phyloP scores from a whole-genome alignment of 2,329 filamentous ascomycete genomes.

The Xylaria sp. region DNA sequence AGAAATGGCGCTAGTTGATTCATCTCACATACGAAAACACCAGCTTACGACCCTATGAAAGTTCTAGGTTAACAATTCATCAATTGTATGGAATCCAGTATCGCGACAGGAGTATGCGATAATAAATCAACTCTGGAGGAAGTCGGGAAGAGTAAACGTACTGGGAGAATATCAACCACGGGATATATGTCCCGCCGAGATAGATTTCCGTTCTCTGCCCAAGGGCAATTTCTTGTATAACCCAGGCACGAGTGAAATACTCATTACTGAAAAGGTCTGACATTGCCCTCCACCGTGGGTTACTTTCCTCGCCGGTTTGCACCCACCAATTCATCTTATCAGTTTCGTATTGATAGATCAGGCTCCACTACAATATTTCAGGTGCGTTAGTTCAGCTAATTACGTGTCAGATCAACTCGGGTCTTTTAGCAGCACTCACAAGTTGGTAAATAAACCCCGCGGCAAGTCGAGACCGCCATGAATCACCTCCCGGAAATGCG shows the following conservation, averaged over 20 bases:
- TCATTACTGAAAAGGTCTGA: constrained; percentile 18
- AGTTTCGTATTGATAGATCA: constrained; percentile 3
- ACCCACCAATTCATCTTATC: background rate
- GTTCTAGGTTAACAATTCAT: background rate
- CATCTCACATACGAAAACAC: constrained; percentile 12
- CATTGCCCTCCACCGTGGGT: constrained; percentile 14
- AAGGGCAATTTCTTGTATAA: constrained; percentile 25
- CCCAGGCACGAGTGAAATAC: constrained; percentile 26
- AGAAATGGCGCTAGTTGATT: background rate
- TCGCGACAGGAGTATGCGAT: background rate
- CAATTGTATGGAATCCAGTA: background rate
- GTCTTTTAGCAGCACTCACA: background rate
- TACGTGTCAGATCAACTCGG: background rate
- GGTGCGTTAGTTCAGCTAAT: background rate
- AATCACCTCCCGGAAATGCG: constrained; percentile 12
- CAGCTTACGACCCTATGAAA: background rate
- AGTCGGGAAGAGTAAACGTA: background rate
- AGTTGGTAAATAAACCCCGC: constrained; percentile 14
- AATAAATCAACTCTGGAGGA: background rate
- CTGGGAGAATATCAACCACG: constrained; percentile 12
- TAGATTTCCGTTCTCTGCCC: constrained; percentile 16
- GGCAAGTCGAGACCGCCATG: constrained; percentile 16
- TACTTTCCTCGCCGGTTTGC: background rate
- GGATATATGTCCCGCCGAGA: constrained; percentile 22
- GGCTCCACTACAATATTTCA: background rate